A percentile compares a stretch with the other conserved stretches of the same genome.
Evolutionary conservation across 1,284 basidiomycete genomes (phyloP).

Genomic region (Trichosporon inkin): DNA sequence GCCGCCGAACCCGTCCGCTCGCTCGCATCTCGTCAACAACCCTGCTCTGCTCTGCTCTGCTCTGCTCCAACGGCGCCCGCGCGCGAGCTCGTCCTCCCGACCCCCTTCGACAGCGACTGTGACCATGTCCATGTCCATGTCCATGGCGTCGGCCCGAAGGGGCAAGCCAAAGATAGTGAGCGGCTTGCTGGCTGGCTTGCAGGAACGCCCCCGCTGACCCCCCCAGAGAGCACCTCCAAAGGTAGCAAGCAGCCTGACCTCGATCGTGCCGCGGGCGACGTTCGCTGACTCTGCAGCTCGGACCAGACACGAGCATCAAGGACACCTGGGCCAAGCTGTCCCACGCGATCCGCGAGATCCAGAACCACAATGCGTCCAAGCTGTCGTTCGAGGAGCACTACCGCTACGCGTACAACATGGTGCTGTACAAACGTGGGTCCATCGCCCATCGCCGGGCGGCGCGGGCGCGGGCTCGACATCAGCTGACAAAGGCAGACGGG

Average conservation of each 20-base stretch:
- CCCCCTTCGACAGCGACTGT: background rate
- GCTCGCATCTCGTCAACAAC: slow-evolving; percentile 4
- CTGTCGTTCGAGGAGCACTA: slow-evolving; percentile 97
- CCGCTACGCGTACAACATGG: slow-evolving; percentile 90
- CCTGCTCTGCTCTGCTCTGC: background rate
- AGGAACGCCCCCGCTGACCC: no score
- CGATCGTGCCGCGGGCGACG: background rate
- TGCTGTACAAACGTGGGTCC: slow-evolving; percentile 64
- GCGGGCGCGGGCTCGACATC: background rate
- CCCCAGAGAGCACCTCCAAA: slow-evolving; percentile 43
- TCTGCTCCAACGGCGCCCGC: background rate
- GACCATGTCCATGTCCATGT: slow-evolving; percentile 42
- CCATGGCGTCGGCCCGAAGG: slow-evolving; percentile 36
- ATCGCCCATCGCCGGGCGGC: background rate
- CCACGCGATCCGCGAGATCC: slow-evolving; percentile 85
- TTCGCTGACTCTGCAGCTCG: slow-evolving; percentile 28
- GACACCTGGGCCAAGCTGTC: slow-evolving; percentile 49
- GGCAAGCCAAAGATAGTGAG: slow-evolving; percentile 48
- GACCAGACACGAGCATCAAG: slow-evolving; percentile 45
- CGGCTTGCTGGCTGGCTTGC: background rate
- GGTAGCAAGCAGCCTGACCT: no score
- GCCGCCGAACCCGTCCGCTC: background rate
- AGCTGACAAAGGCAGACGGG: slow-evolving; percentile 52
- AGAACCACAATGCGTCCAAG: slow-evolving; percentile 86
- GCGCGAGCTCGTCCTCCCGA: background rate